Evolutionary conservation across 768 basidiomycete genomes (phyloP), one percentile per base, ranked within the genome.

Genomic region (Coprinellus micaceus): DNA sequence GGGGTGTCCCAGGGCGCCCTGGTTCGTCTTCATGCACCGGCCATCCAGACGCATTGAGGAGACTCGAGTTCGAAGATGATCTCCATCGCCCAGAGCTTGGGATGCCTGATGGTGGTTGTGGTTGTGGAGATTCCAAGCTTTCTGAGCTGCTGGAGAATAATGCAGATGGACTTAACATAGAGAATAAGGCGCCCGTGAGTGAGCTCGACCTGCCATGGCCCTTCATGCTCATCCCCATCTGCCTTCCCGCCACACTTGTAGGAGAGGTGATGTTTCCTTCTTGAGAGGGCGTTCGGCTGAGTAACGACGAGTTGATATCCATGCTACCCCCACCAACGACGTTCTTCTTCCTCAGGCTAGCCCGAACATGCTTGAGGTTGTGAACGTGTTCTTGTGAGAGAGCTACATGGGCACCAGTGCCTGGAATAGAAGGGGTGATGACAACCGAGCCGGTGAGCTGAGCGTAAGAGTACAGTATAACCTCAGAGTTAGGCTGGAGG

Each of bases 401-500:
- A n/a, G n/a, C n/a, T n/a, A n/a, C n/a, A n/a, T n/a, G n/a, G n/a
- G n/a, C n/a, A n/a, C 68, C 63, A 1, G 66, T 59, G 17, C 76
- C 77, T 0, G 67, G 57, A 30, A n/a, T n/a, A n/a, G 69, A 56
- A 21, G 87, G 81, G 4, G 80, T 75, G 58, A 93, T 69, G 22
- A 80, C 73, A 17, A 89, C 74, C 0, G 82, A 81, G 4, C 93
- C 93, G 5, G 82, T 73, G 29, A 94, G 78, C 56, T 94, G 89
- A 0, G 85, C 90, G 61, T 94, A 94, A 0, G 92, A 85, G 68
- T 94, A 94, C 1, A 94, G 79, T 19, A 94, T 82, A 17, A 90
- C 72, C 60, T 93, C 88, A 0, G 80, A 76, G 56, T 82, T 82
- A 2, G 78, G 67, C 21, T 75, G 68, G 33, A 78, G 68, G 13